A percentile compares a stretch with the other conserved stretches of the same genome.
Evolutionary conservation across 2,329 filamentous ascomycete species (phyloP).

Genomic region (Elsinoe batatas): DNA sequence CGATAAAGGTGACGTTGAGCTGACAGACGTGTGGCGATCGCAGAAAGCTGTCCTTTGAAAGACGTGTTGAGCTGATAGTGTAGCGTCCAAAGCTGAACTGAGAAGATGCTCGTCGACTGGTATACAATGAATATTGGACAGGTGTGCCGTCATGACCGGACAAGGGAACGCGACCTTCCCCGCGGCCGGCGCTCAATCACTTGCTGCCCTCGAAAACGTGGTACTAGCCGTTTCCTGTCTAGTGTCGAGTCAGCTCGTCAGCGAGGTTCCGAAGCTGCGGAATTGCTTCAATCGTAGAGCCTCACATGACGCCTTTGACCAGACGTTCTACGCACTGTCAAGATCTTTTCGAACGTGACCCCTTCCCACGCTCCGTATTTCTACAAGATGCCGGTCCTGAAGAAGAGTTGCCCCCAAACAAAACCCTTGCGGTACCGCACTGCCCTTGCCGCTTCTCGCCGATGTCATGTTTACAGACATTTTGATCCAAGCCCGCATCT

Average conservation of each 20-base stretch:
- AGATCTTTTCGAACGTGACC: too few relatives aligned
- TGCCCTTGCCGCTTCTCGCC: too few relatives aligned
- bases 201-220: conserved; percentile 3
- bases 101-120: background rate
- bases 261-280: background rate
- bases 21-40: background rate
- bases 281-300: too few relatives aligned
- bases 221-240: background rate
- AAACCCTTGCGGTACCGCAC: too few relatives aligned
- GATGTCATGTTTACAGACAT: too few relatives aligned
- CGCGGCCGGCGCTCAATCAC: background rate
- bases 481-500: too few relatives aligned
- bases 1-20: conserved; percentile 1
- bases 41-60: background rate
- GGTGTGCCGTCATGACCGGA: conserved; percentile 7
- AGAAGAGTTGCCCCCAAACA: too few relatives aligned
- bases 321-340: too few relatives aligned
- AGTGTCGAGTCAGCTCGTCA: background rate
- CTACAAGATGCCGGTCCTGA: too few relatives aligned
- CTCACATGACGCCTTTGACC: too few relatives aligned
- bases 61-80: too few relatives aligned
- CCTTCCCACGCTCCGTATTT: too few relatives aligned
- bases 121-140: conserved; percentile 7
- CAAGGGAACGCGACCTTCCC: background rate
- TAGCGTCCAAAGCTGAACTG: background rate